Conservation (phyloP, 257 asterid species). For the Nicotiana tomentosiformis region DNA sequence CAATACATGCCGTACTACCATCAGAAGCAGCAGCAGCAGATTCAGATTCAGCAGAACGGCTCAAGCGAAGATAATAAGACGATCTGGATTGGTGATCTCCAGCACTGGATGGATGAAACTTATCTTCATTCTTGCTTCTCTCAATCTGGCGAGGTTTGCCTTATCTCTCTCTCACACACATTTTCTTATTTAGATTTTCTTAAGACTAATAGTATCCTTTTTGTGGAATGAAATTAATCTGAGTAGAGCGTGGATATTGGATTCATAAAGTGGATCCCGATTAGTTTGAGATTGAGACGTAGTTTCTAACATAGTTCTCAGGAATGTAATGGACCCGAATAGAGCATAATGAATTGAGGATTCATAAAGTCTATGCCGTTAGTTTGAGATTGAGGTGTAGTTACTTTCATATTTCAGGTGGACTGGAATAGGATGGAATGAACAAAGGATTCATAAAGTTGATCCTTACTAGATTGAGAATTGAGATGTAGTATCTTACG, state of each 20-base stretch:
- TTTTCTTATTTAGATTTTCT: background rate
- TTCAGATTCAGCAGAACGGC: constrained; percentile 41
- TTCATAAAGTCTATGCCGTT: background rate
- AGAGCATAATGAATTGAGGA: background rate
- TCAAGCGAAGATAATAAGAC: constrained; percentile 78
- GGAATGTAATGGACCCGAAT: background rate
- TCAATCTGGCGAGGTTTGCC: constrained; percentile 61
- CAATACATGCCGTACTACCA: constrained; percentile 62
- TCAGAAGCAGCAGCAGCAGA: constrained; percentile 30
- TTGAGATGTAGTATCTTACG: background rate
- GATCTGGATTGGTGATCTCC: constrained; percentile 99
- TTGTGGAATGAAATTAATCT: background rate
- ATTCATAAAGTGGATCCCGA: background rate
- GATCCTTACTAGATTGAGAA: background rate
- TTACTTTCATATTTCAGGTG: background rate
- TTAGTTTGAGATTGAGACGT: background rate
- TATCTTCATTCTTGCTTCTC: constrained; percentile 80
- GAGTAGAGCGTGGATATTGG: background rate
- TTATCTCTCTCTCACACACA: background rate
- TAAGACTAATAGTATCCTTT: background rate
- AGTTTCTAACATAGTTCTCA: background rate
- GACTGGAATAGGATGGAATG: background rate
- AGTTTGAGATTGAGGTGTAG: background rate
- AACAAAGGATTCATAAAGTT: background rate
- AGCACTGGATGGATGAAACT: constrained; percentile 93